Conservation (phyloP, 2,329 filamentous ascomycete genomes). For the Pseudofabraea citricarpa region DNA sequence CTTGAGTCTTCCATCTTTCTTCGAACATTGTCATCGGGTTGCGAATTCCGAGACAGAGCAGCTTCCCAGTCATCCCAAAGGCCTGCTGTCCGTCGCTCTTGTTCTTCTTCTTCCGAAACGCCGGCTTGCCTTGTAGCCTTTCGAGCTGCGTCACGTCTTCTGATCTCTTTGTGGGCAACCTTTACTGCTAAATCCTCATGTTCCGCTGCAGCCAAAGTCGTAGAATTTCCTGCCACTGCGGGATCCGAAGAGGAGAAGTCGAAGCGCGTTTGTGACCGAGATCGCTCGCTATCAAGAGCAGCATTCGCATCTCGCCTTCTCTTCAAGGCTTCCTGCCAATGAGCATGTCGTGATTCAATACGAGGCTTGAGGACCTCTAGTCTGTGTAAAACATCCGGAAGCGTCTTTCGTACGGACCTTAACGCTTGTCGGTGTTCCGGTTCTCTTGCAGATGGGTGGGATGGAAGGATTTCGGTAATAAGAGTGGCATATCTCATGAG, state of each 20-base stretch:
- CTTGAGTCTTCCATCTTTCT: conserved; percentile 46
- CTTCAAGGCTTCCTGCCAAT: conserved; percentile 53
- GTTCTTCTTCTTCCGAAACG: conserved; percentile 51
- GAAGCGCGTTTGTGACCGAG: conserved; percentile 6
- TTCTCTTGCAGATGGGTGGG: conserved; percentile 70
- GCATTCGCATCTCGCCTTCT: conserved; percentile 27
- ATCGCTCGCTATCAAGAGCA: conserved; percentile 5
- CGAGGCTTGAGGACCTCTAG: conserved; percentile 77
- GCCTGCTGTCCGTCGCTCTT: conserved; percentile 46
- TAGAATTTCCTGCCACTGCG: conserved; percentile 51
- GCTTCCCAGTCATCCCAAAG: conserved; percentile 49
- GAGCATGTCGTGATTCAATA: conserved; percentile 66
- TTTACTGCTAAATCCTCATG: conserved; percentile 73
- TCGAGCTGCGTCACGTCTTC: conserved; percentile 58
- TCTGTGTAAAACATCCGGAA: conserved; percentile 46
- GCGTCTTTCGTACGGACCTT: conserved; percentile 52
- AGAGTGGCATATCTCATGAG: conserved; percentile 86
- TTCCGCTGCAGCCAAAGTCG: conserved; percentile 64
- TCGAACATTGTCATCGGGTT: conserved; percentile 38
- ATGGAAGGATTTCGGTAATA: conserved; percentile 69
- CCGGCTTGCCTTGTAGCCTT: conserved; percentile 53
- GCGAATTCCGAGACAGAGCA: conserved; percentile 30
- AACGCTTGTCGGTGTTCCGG: conserved; percentile 52
- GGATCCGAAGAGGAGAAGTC: conserved; percentile 50
- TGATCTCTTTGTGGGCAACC: conserved; percentile 68